These are phyloP conservation scores for Fusarium armeniacum DNA, from an alignment of 2,329 filamentous ascomycete genomes.

Conservation along the genomic window DNA sequence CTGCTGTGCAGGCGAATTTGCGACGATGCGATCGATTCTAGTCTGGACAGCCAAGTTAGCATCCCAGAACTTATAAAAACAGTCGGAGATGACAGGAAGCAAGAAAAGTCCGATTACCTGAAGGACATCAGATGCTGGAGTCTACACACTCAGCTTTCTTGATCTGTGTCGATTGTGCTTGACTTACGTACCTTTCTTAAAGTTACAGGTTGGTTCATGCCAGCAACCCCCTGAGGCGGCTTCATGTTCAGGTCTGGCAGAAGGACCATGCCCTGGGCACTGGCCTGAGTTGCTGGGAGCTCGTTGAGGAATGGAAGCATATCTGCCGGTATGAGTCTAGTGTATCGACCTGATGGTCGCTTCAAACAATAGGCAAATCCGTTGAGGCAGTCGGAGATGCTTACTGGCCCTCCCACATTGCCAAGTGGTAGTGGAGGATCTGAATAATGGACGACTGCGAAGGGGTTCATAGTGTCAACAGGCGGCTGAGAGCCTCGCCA, in stretches of 20 bases:
- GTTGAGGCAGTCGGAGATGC: conserved; percentile 39
- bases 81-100: neutral
- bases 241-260: conserved; percentile 59
- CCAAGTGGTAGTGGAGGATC: neutral
- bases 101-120: conserved; percentile 51
- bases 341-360: conserved; percentile 34
- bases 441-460: no score
- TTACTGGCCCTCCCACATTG: conserved; percentile 24
- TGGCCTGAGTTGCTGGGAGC: conserved; percentile 59
- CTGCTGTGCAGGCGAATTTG: conserved; percentile 54
- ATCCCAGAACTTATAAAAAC: neutral
- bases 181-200: conserved; percentile 58
- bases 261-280: conserved; percentile 61
- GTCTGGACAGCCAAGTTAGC: conserved; percentile 45
- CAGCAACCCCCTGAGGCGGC: conserved; percentile 56
- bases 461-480: conserved; percentile 11
- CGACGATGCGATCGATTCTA: conserved; percentile 55
- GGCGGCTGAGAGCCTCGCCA: conserved; percentile 39
- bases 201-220: conserved; percentile 55
- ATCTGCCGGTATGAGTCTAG: conserved; percentile 40
- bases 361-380: conserved; percentile 42
- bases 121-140: conserved; percentile 51
- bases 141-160: conserved; percentile 51
- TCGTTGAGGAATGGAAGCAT: conserved; percentile 53
- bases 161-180: conserved; percentile 16